Percentiles rank a stretch among this genome's conserved stretches.
These are phyloP conservation scores for Eimeria praecox DNA, from an alignment of 169 alveolate genomes.

Conservation along the genomic window DNA sequence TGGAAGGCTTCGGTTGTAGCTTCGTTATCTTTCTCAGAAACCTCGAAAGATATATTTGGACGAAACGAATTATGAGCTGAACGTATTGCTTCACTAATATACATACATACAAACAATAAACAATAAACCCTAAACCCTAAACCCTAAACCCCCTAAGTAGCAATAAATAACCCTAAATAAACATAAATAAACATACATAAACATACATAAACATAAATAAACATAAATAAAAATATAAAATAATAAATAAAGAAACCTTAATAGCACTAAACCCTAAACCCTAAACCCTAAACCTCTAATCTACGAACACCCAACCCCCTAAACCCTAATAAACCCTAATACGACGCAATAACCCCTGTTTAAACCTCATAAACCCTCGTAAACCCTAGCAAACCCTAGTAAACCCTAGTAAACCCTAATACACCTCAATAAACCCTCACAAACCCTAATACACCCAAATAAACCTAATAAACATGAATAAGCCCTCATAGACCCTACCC, in stretches of 20 bases:
- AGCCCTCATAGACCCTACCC: background rate
- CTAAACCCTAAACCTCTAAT: background rate
- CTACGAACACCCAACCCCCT: too few relatives aligned
- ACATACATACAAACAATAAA: too few relatives aligned
- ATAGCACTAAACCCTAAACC: background rate
- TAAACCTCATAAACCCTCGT: too few relatives aligned
- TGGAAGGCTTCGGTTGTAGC: slow-evolving; percentile 92
- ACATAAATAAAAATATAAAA: too few relatives aligned
- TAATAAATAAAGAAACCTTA: too few relatives aligned
- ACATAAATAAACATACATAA: too few relatives aligned
- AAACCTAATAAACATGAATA: background rate
- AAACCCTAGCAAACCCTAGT: background rate
- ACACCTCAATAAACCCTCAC: slow-evolving; percentile 49
- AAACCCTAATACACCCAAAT: background rate
- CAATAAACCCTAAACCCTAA: background rate
- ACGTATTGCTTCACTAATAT: slow-evolving; percentile 58
- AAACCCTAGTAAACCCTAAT: background rate
- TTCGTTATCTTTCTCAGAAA: slow-evolving; percentile 55
- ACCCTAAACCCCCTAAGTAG: too few relatives aligned
- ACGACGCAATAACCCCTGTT: too few relatives aligned
- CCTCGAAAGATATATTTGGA: slow-evolving; percentile 52
- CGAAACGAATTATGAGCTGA: slow-evolving; percentile 81
- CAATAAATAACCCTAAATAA: too few relatives aligned
- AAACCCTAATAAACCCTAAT: background rate
- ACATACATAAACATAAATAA: too few relatives aligned